Conservation (phyloP, 2,329 filamentous ascomycete species). For the Metarhizium sp. region DNA sequence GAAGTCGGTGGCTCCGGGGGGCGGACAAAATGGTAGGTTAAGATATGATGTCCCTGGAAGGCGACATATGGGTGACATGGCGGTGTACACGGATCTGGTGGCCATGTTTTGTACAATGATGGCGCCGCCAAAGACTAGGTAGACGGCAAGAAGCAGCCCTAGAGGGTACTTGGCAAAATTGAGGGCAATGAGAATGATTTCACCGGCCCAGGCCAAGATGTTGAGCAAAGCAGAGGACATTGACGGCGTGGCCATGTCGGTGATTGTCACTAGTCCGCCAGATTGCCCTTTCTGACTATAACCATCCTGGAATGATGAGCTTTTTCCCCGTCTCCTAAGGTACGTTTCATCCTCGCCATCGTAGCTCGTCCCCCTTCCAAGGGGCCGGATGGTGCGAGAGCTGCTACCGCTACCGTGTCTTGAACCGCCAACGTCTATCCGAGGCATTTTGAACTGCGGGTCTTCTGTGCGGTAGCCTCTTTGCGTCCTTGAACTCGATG, state of each 20-base stretch:
- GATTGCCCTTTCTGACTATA: constrained; percentile 10
- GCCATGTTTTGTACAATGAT: constrained; percentile 54
- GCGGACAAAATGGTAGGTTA: constrained; percentile 54
- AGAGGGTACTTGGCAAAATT: constrained; percentile 55
- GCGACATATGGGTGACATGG: constrained; percentile 60
- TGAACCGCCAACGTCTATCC: constrained; percentile 30
- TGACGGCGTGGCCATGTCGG: constrained; percentile 23
- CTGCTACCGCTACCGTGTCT: constrained; percentile 19
- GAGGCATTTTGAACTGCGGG: constrained; percentile 45
- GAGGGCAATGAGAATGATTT: constrained; percentile 50
- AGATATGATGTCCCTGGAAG: constrained; percentile 56
- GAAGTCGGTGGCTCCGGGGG: constrained; percentile 12
- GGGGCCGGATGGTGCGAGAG: constrained; percentile 22
- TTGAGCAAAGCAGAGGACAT: constrained; percentile 29
- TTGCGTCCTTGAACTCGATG: constrained; percentile 16
- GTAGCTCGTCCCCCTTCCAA: constrained; percentile 11
- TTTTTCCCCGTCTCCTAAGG: constrained; percentile 17
- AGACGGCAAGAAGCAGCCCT: constrained; percentile 50
- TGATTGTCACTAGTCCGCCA: constrained; percentile 13
- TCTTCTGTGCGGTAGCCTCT: constrained; percentile 31
- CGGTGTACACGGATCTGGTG: constrained; percentile 48
- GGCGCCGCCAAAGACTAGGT: constrained; percentile 48
- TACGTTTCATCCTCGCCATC: constrained; percentile 16
- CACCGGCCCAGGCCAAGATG: constrained; percentile 38
- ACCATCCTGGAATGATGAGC: constrained; percentile 7